These are phyloP conservation scores for Magnusiomyces paraingens DNA, from an alignment of 1,139 yeast species.

Conservation along the genomic window DNA sequence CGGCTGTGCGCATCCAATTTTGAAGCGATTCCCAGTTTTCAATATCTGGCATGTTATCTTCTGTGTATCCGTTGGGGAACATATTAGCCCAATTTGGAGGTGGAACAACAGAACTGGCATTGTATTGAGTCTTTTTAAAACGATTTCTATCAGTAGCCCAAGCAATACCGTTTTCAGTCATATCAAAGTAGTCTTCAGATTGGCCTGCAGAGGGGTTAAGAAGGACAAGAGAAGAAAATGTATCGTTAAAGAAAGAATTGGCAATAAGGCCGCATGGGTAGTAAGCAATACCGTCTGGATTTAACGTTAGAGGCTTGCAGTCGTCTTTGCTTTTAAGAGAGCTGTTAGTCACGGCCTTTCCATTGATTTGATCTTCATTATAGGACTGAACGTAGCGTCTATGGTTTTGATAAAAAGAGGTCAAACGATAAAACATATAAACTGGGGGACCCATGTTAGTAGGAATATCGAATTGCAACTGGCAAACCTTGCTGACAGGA, in stretches of 20 bases:
- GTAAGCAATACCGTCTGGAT: conserved; percentile 46
- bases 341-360: conserved; percentile 51
- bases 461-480: conserved; percentile 74
- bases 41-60: conserved; percentile 75
- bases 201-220: conserved; percentile 39
- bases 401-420: conserved; percentile 86
- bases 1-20: conserved; percentile 98
- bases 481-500: conserved; percentile 42
- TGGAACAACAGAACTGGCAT: conserved; percentile 69
- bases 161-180: conserved; percentile 71
- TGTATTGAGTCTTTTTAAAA: conserved; percentile 72
- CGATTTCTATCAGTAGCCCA: conserved; percentile 79
- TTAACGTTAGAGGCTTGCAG: conserved; percentile 73
- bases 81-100: conserved; percentile 89
- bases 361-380: conserved; percentile 84
- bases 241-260: conserved; percentile 86
- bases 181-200: conserved; percentile 42
- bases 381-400: conserved; percentile 87
- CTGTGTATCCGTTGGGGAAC: conserved; percentile 88
- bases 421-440: conserved; percentile 70
- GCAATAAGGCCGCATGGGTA: conserved; percentile 98
- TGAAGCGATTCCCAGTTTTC: conserved; percentile 77
- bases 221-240: conserved; percentile 49
- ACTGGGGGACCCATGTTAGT: conserved; percentile 68
- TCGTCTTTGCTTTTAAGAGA: conserved; percentile 72